A percentile compares a stretch with the other conserved stretches of the same genome.
Evolutionary conservation across 2,329 filamentous ascomycete genomes (phyloP).

Genomic region (Dactylellina drechsleri): DNA sequence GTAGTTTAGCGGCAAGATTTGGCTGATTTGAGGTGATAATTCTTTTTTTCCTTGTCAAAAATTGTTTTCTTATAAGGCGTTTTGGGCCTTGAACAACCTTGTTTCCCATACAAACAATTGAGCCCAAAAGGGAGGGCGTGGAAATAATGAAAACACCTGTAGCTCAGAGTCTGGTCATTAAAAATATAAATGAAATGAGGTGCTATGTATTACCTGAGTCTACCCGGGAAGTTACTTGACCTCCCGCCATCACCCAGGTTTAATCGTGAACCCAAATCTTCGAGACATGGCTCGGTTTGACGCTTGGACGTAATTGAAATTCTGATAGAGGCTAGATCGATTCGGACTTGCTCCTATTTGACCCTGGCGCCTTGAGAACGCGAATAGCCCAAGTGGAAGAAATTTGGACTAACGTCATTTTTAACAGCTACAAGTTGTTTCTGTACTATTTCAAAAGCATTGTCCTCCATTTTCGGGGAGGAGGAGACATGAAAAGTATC

Average conservation of each 20-base stretch:
- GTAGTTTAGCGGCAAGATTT: no score
- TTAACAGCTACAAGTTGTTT: neutral
- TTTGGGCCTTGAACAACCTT: no score
- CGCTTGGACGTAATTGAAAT: slow-evolving; percentile 8
- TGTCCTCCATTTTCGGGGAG: neutral
- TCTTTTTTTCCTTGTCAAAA: no score
- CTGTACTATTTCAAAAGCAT: neutral
- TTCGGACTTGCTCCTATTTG: neutral
- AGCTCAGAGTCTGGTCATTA: no score
- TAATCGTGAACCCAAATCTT: neutral
- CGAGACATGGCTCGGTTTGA: neutral
- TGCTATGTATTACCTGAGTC: no score
- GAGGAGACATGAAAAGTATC: no score
- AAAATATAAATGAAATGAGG: no score
- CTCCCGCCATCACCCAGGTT: neutral
- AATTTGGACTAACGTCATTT: neutral
- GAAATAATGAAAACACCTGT: no score
- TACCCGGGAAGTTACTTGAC: neutral
- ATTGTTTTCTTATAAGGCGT: no score
- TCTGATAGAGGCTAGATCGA: slow-evolving; percentile 1
- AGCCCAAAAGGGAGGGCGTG: no score
- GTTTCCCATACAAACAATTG: no score
- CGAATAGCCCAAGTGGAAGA: slow-evolving; percentile 4
- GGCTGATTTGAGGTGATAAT: no score
- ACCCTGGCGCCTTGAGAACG: neutral